Base-by-base conservation (phyloP, 2,329 filamentous ascomycete genomes). In the Colletotrichum cuscutae region DNA sequence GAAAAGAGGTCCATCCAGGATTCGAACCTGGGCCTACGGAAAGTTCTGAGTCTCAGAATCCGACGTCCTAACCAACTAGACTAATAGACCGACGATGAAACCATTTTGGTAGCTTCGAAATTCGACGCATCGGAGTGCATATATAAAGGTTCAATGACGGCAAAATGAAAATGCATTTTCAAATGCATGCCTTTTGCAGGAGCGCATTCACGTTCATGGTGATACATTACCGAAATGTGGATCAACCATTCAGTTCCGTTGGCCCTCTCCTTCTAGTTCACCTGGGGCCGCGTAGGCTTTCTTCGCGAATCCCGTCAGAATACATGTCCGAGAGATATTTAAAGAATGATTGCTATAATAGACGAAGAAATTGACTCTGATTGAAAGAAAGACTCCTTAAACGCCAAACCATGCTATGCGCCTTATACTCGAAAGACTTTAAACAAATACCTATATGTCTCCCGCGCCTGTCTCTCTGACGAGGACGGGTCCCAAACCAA, bases 381-480 rank as follows among this genome's bases (percentile, higher is more conserved):
- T 30, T 35, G 11, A 57, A 53, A 19, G 3, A 15, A 28, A 12
- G 37, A 73, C 66, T 61, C 71, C 61, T 42, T 7, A 68, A 49
- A 73, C 71, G 62, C 71, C 71, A 35, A 68, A 72, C 71, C 68
- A 73, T 73, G 68, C 71, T 71, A 73, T 73, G 62, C 68, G 71
- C 68, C 71, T 15, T 19, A 26, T 5, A 28, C 30, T 26, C 9
- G 26, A 58, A 56, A 63, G 28, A 60, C 60, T 22, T 49, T 58
- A 58, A 64, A 57, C 46, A 28, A 71, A 22, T 60, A 65, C 56
- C 71, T 9, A 69, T n/a, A 49, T 15, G 37, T 37, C 32, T 46
- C 4, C 22, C 26, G 15, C 19, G 89, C 86, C 88, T 90, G 78
- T 35, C 88, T 90, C 78, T 28, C 7, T n/a, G 15, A 19, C 2